A percentile compares a stretch with the other conserved stretches of the same genome.
Conservation (phyloP, 2,329 filamentous ascomycete genomes). For the Hypomyces perniciosus region DNA sequence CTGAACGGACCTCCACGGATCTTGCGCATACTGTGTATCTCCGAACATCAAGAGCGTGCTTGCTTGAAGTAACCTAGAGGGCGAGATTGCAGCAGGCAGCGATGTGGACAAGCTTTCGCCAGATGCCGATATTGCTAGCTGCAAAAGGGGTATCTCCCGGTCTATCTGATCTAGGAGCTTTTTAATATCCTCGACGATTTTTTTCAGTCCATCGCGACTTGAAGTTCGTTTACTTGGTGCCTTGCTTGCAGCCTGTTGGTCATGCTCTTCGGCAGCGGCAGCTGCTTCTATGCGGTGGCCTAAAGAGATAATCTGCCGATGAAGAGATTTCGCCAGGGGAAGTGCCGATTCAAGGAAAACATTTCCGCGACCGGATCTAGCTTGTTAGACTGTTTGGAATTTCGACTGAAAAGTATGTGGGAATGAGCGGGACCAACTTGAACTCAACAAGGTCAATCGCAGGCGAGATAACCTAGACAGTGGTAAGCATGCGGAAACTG, state of each 20-base stretch:
- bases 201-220: conserved; percentile 56
- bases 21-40: conserved; percentile 72
- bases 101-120: conserved; percentile 79
- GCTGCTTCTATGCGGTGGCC: conserved; percentile 68
- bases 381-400: conserved; percentile 1
- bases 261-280: conserved; percentile 54
- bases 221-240: conserved; percentile 25
- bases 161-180: conserved; percentile 73
- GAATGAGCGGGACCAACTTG: conserved; percentile 48
- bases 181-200: conserved; percentile 70
- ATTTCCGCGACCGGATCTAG: conserved; percentile 48
- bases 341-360: conserved; percentile 73
- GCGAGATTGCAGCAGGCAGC: conserved; percentile 76
- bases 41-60: conserved; percentile 85
- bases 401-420: not conserved
- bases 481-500: not conserved
- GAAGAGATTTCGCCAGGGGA: conserved; percentile 72
- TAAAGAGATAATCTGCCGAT: conserved; percentile 75
- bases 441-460: conserved; percentile 90
- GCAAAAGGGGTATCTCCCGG: conserved; percentile 84
- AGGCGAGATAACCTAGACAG: conserved; percentile 69
- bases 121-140: conserved; percentile 88
- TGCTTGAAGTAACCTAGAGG: conserved; percentile 83
- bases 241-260: conserved; percentile 34
- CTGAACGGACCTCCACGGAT: conserved; percentile 61